A percentile compares a stretch with the other conserved stretches of the same genome.
Conservation (phyloP, 176 grass and related monocot genomes). For the Oryza australiensis region DNA sequence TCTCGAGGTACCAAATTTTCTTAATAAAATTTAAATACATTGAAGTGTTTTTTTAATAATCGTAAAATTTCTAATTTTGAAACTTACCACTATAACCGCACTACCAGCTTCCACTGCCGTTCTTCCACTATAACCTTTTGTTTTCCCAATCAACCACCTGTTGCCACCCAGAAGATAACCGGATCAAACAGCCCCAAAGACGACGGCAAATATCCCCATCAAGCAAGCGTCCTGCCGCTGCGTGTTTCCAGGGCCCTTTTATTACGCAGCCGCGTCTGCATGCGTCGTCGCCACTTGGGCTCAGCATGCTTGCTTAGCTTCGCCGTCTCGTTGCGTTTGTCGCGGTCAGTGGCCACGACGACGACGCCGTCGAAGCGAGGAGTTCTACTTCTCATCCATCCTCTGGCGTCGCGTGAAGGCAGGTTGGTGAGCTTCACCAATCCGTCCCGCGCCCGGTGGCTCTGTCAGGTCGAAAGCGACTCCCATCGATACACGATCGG, state of each 20-base stretch:
- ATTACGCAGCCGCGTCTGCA: neutral
- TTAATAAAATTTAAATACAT: too few relatives aligned
- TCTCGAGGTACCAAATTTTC: too few relatives aligned
- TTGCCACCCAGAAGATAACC: neutral
- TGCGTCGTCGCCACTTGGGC: neutral
- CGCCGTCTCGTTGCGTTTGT: constrained; percentile 43
- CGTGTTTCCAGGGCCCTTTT: neutral
- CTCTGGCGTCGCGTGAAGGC: neutral
- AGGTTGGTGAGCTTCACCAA: neutral
- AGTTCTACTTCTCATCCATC: neutral
- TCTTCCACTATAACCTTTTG: neutral
- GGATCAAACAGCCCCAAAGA: neutral
- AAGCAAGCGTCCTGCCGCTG: neutral
- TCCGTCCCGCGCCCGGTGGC: neutral
- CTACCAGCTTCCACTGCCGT: neutral
- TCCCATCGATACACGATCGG: neutral
- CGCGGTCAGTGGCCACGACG: constrained; percentile 39
- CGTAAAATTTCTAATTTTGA: too few relatives aligned
- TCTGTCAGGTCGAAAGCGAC: neutral
- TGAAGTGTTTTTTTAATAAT: too few relatives aligned
- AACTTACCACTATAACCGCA: too few relatives aligned
- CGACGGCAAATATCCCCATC: neutral
- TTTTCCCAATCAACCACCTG: neutral
- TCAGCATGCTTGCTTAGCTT: constrained; percentile 42
- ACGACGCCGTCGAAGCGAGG: neutral